phyloP scores from a whole-genome alignment of 2,329 filamentous ascomycete species.

The Xylariaceae sp. region DNA sequence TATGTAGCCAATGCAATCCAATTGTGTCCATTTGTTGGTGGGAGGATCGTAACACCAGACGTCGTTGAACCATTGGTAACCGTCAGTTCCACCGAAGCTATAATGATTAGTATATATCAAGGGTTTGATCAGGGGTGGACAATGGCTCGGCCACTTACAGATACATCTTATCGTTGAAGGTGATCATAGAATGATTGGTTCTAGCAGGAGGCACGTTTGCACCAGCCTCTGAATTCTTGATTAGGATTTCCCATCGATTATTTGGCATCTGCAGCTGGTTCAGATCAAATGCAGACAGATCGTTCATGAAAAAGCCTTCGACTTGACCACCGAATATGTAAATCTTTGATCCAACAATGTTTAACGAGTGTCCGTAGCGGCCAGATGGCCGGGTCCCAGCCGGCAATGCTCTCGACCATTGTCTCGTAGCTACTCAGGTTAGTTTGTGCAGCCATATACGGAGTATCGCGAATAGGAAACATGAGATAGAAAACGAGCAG shows the following conservation, averaged over 20 bases:
- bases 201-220: constrained; percentile 75
- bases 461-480: constrained; percentile 3
- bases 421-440: constrained; percentile 68
- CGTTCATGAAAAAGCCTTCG: constrained; percentile 97
- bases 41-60: constrained; percentile 93
- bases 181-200: constrained; percentile 92
- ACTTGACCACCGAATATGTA: constrained; percentile 98
- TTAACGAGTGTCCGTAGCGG: constrained; percentile 91
- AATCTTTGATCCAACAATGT: constrained; percentile 94
- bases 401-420: constrained; percentile 93
- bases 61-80: constrained; percentile 96
- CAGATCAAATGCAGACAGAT: constrained; percentile 88
- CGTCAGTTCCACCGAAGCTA: constrained; percentile 96
- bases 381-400: constrained; percentile 80
- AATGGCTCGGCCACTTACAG: constrained; percentile 56
- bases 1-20: constrained; percentile 97
- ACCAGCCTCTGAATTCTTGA: constrained; percentile 64
- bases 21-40: constrained; percentile 75
- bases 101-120: constrained; percentile 1
- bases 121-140: background rate
- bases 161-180: constrained; percentile 88
- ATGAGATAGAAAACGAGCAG: background rate
- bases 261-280: constrained; percentile 88
- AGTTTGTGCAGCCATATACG: background rate
- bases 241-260: constrained; percentile 92